Base-by-base conservation (phyloP, 306 rosid species). In the Cotoneaster glaucophyllus region DNA sequence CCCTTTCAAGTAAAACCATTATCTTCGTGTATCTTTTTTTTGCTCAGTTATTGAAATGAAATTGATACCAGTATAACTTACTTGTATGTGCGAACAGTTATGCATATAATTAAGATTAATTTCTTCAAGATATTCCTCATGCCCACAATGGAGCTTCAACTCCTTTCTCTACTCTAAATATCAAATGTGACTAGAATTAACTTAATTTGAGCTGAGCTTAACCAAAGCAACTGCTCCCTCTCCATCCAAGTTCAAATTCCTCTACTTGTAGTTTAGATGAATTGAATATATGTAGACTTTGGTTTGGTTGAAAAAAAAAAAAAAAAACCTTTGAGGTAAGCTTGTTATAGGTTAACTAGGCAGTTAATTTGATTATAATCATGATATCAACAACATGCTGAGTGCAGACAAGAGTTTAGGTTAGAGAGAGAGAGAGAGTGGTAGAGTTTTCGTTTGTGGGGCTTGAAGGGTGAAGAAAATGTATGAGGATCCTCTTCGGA, bases 391-490 rank as follows among this genome's bases (percentile, higher is more conserved):
- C 28, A 15, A 61, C 66, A 61, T 13, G 5, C 66, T 64, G 14
- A 29, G 68, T 64, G 13, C 15, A 31, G 41, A 8, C 44, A 15
- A 64, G 43, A 64, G 68, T 17, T 32, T 31, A 8, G 43, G 43
- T 64, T 64, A 37, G 41, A 37, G 41, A 48, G 3, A 8, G 24
- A 68, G 61, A 43, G 15, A 43, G 72, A 68, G 10, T n/a, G 29
- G 31, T 8, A 22, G 11, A 48, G 37, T 21, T 21, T 12, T 71
- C 34, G 67, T 64, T 22, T 76, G 81, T 74, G 82, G 78, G 75
- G 74, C 78, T 80, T 82, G 80, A 76, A 80, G 78, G 90, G 70
- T 54, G 76, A 77, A 37, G 84, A 80, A 37, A 34, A 67, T 64
- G 82, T n/a, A n/a, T n/a, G n/a, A n/a, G n/a, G n/a, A n/a, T n/a